phyloP scores from a whole-genome alignment of 768 basidiomycete genomes.

The Lentinula raphanica region DNA sequence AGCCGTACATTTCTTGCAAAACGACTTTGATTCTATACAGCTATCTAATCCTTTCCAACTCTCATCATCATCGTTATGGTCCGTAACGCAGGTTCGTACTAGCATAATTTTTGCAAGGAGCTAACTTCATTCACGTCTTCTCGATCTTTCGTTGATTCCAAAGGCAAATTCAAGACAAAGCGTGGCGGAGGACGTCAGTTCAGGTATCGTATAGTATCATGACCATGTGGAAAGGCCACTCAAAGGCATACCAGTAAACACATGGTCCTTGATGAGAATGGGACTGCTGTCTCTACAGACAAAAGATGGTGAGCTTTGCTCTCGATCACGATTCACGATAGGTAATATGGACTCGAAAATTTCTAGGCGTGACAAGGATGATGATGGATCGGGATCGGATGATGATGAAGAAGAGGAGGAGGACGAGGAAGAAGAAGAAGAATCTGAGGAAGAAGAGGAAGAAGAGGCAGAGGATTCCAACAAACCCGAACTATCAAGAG shows the following conservation, averaged over 20 bases:
- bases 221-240: background rate
- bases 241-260: conserved; percentile 39
- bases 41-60: too few relatives aligned
- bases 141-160: background rate
- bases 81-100: conserved; percentile 41
- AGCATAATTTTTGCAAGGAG: background rate
- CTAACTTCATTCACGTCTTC: background rate
- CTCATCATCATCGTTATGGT: conserved; percentile 29
- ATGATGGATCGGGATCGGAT: conserved; percentile 40
- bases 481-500: conserved; percentile 59
- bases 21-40: too few relatives aligned
- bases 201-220: conserved; percentile 37
- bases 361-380: conserved; percentile 36
- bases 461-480: conserved; percentile 28
- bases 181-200: conserved; percentile 87
- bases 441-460: conserved; percentile 40
- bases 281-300: conserved; percentile 45
- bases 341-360: conserved; percentile 24
- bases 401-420: conserved; percentile 36
- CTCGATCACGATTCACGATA: conserved; percentile 11
- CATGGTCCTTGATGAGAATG: conserved; percentile 53
- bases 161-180: conserved; percentile 80
- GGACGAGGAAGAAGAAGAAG: conserved; percentile 33
- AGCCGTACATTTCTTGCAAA: too few relatives aligned
- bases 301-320: conserved; percentile 36